Base-by-base conservation (phyloP, 129 eudicot species). In the Chrysanthemum makinoi region DNA sequence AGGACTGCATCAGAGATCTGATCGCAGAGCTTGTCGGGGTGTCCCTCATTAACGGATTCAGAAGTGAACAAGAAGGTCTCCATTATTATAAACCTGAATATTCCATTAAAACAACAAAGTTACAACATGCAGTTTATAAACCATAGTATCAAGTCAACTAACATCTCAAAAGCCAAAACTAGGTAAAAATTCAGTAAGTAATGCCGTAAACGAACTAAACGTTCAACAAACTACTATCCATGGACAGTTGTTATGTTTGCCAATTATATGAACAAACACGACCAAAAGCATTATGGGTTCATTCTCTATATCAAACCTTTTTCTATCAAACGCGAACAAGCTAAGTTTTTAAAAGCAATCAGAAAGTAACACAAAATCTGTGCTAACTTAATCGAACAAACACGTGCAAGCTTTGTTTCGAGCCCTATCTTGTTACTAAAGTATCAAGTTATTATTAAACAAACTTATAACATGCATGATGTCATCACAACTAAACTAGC, bases 41-140 rank as follows among this genome's bases (percentile, higher is more conserved):
- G 92, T 78, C 92, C 92, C 81, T 86, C 92, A 6, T 86, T 83
- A 6, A 83, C 88, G n/a, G 92, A 86, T 62, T 86, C 92, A 16
- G 92, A 86, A 26, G 92, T 86, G 68, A 83, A 86, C 85, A 86
- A 73, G 82, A 86, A 86, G 69, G 86, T 79, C 66, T 83, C 92
- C 92, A 86, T 86, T 70, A 63, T 77, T 16, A 62, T 20, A 49
- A 73, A 63, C 79, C 74, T 71, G 69, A 66, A 6, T 9, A 26
- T 39, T 18, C 56, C 33, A 81, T 17, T 44, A 22, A 39, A 17
- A 63, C 16, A 64, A 39, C 9, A 16, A 15, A 16, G 24, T 4
- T 19, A 50, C 20, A 3, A 10, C 72, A 75, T 75, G 66, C 73
- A 75, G 22, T 47, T 44, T 55, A 20, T 26, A 35, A 10, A 33